Evolutionary conservation across 2,329 filamentous ascomycete genomes (phyloP), one percentile per base, ranked within the genome.

Genomic region (Botryotinia narcissicola): DNA sequence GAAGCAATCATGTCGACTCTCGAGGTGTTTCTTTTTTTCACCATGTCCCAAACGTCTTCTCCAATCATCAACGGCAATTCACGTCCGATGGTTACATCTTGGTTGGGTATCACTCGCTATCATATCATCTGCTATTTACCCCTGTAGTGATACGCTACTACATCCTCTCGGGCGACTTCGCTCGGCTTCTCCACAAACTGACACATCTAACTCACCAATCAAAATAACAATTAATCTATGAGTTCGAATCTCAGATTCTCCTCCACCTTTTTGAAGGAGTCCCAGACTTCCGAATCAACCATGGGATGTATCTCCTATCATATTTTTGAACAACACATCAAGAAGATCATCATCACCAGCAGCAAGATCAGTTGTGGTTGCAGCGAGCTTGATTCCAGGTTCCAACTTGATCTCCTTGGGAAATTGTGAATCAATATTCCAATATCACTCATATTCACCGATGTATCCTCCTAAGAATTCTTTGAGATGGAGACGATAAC

Each of bases 401-500:
- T 54, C 48, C 22, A 42, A 44, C 37, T 42, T 69, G 66, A 57
- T 69, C 22, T 42, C n/a, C 18, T n/a, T 40, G 48, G 48, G 20
- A 57, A 57, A 60, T 32, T 57, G 10, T 25, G 25, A 62, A n/a
- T 48, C 60, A 54, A 60, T 32, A 68, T 44, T 73, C 57, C 54
- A 44, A 70, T 62, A 40, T 57, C 48, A 46, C 14, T 29, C n/a
- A 67, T 22, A n/a, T 72, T 7, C 37, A 74, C 78, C 75, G 67
- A 78, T 78, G 76, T 76, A 72, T 73, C 73, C 62, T 54, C 72
- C 42, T 59, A 74, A 74, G 68, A 72, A 77, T 70, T 71, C 73
- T 20, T 77, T 78, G 75, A 76, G 80, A 87, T 87, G 86, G 89
- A 90, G 83, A 85, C 85, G 76, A 87, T 89, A 82, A 86, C 85